Percentiles rank a stretch among this genome's conserved stretches.
phyloP scores from a whole-genome alignment of 2,329 filamentous ascomycete genomes.

The Penicillium oxalicum region DNA sequence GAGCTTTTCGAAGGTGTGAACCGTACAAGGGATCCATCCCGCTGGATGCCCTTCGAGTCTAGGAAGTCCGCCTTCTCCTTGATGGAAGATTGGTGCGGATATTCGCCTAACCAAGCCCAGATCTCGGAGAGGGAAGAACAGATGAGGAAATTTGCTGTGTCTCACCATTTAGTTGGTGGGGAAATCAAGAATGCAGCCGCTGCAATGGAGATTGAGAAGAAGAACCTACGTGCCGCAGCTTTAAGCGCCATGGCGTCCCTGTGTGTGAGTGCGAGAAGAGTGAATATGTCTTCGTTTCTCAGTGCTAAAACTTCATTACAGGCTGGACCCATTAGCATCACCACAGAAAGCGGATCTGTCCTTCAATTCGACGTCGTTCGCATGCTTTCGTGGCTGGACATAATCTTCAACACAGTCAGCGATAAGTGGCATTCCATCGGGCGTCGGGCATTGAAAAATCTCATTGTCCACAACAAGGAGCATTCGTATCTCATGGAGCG shows the following conservation, averaged over 20 bases:
- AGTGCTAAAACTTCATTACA: slow-evolving; percentile 16
- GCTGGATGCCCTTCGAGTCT: slow-evolving; percentile 97
- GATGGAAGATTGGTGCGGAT: slow-evolving; percentile 99
- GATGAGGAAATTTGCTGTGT: slow-evolving; percentile 78
- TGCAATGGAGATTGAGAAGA: slow-evolving; percentile 94
- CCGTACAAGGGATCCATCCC: slow-evolving; percentile 71
- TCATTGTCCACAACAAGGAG: slow-evolving; percentile 85
- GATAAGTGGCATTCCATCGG: slow-evolving; percentile 90
- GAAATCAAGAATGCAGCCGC: slow-evolving; percentile 76
- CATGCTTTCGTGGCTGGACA: slow-evolving; percentile 92
- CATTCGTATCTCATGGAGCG: slow-evolving; percentile 80
- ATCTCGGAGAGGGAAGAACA: slow-evolving; percentile 76
- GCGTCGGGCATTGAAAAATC: slow-evolving; percentile 76
- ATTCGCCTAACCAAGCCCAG: slow-evolving; percentile 81
- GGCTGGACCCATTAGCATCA: slow-evolving; percentile 71
- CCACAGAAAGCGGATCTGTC: slow-evolving; percentile 77
- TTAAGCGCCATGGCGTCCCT: slow-evolving; percentile 92
- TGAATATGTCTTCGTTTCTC: neutral
- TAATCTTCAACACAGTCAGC: slow-evolving; percentile 86
- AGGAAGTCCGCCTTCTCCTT: slow-evolving; percentile 90
- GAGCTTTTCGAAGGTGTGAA: slow-evolving; percentile 89
- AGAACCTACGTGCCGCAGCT: slow-evolving; percentile 81
- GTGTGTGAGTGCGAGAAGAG: slow-evolving; percentile 55
- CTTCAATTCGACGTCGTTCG: slow-evolving; percentile 87
- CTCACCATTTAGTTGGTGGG: slow-evolving; percentile 65